Evolutionary conservation across 2,329 filamentous ascomycete genomes (phyloP).

Genomic region (Fusarium pininemorale): DNA sequence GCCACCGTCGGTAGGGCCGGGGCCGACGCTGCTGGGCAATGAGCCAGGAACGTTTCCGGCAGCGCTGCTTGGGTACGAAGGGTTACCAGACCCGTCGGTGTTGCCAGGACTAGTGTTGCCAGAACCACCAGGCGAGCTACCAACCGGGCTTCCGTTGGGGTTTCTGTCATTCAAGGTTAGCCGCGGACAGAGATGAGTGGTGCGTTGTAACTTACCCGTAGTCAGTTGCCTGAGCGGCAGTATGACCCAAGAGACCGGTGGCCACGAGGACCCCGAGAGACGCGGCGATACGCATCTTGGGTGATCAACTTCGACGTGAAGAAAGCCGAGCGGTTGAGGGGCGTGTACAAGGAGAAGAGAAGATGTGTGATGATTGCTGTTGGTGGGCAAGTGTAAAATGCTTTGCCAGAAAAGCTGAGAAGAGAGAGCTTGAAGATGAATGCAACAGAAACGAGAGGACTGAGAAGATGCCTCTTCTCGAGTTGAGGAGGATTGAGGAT

Average conservation of each 20-base stretch:
- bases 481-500: slow-evolving; percentile 22
- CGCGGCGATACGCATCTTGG: slow-evolving; percentile 52
- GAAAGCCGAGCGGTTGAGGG: neutral
- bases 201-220: slow-evolving; percentile 45
- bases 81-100: slow-evolving; percentile 24
- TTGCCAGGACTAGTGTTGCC: slow-evolving; percentile 19
- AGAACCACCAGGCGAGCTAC: slow-evolving; percentile 12
- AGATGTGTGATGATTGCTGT: neutral
- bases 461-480: slow-evolving; percentile 24
- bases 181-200: neutral
- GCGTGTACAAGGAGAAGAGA: neutral
- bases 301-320: slow-evolving; percentile 7
- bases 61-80: slow-evolving; percentile 13
- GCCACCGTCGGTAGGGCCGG: slow-evolving; percentile 8
- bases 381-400: slow-evolving; percentile 13
- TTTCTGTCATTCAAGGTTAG: slow-evolving; percentile 23
- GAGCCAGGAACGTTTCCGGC: slow-evolving; percentile 28
- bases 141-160: slow-evolving; percentile 14
- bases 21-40: slow-evolving; percentile 18
- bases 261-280: slow-evolving; percentile 50
- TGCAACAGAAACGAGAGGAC: slow-evolving; percentile 23
- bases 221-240: slow-evolving; percentile 45
- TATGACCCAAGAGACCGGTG: slow-evolving; percentile 47
- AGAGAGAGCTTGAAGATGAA: slow-evolving; percentile 21
- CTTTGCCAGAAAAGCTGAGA: slow-evolving; percentile 5